A percentile compares a stretch with the other conserved stretches of the same genome.
Evolutionary conservation across 2,329 filamentous ascomycete species (phyloP).

Genomic region (Dactylellina haptotyla): DNA sequence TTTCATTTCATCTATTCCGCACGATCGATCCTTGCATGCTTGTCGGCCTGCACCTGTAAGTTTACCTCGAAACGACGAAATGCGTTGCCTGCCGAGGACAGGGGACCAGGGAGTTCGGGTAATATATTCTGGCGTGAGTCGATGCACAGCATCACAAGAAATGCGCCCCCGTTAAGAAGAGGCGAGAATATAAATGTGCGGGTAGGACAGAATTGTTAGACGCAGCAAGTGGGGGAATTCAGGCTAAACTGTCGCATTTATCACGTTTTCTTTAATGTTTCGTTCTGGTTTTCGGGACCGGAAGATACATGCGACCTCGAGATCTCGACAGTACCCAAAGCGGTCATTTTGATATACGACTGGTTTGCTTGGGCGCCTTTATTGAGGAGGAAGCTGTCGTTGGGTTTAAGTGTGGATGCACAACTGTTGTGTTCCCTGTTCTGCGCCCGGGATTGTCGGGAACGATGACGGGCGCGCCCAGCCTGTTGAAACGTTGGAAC

Average conservation of each 20-base stretch:
- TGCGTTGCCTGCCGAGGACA: conserved; percentile 17
- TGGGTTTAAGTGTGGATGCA: conserved; percentile 32
- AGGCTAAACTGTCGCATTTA: conserved; percentile 31
- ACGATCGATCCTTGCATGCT: conserved; percentile 16
- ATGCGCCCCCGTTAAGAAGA: too few species aligned
- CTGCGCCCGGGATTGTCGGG: conserved; percentile 38
- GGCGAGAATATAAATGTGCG: conserved; percentile 3
- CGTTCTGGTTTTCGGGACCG: not conserved
- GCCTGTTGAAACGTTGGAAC: conserved; percentile 35
- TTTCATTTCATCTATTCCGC: not conserved
- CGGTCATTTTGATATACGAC: not conserved
- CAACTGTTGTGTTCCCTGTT: not conserved
- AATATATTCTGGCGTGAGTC: conserved; percentile 17
- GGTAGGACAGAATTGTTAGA: too few species aligned
- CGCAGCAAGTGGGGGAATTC: conserved; percentile 1
- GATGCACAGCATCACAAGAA: too few species aligned
- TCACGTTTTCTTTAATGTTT: conserved; percentile 16
- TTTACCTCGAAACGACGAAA: conserved; percentile 2
- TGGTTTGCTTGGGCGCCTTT: not conserved
- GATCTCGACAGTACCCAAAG: too few species aligned
- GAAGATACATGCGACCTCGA: not conserved
- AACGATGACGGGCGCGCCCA: conserved; percentile 38
- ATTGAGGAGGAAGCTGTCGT: conserved; percentile 14
- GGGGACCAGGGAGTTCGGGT: conserved; percentile 17
- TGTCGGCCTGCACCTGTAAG: not conserved